phyloP scores from a whole-genome alignment of 192 early-diverging fungal species.

The Podila horticola region DNA sequence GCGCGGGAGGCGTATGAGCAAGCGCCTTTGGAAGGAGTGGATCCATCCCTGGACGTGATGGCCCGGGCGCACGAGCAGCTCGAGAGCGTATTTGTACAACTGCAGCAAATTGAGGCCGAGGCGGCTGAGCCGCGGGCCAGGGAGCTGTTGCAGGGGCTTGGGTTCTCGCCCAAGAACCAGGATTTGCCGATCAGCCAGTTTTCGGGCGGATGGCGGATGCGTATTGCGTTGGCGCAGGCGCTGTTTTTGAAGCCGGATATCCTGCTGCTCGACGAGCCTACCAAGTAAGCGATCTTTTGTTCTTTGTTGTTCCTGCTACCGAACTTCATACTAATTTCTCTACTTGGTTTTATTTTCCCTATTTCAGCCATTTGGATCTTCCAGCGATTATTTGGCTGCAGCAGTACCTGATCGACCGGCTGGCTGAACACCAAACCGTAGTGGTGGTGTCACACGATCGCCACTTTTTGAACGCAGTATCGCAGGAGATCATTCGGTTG shows the following conservation, averaged over 20 bases:
- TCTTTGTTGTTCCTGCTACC: too few species aligned
- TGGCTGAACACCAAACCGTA: conserved; percentile 70
- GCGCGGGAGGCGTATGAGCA: conserved; percentile 49
- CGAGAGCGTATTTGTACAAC: conserved; percentile 63
- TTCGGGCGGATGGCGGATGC: conserved; percentile 92
- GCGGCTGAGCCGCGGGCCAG: conserved; percentile 73
- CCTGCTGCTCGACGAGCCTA: conserved; percentile 89
- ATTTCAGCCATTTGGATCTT: conserved; percentile 80
- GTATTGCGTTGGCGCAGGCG: conserved; percentile 86
- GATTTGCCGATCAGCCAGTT: conserved; percentile 72
- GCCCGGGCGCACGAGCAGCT: conserved; percentile 67
- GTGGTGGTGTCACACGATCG: conserved; percentile 93
- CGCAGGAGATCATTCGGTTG: conserved; percentile 79
- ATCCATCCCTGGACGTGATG: conserved; percentile 58
- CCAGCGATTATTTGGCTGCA: conserved; percentile 94
- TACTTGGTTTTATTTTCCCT: neutral
- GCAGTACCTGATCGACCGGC: conserved; percentile 70
- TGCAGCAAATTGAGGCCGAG: conserved; percentile 69
- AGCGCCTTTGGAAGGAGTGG: conserved; percentile 29
- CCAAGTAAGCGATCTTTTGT: conserved; percentile 54
- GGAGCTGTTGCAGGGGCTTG: conserved; percentile 79
- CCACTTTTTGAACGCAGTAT: conserved; percentile 84
- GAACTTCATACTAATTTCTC: neutral
- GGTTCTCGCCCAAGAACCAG: conserved; percentile 73
- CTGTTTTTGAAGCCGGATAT: conserved; percentile 85